phyloP scores from a whole-genome alignment of 2,329 filamentous ascomycete genomes.

The Ascocoryne sarcoides region DNA sequence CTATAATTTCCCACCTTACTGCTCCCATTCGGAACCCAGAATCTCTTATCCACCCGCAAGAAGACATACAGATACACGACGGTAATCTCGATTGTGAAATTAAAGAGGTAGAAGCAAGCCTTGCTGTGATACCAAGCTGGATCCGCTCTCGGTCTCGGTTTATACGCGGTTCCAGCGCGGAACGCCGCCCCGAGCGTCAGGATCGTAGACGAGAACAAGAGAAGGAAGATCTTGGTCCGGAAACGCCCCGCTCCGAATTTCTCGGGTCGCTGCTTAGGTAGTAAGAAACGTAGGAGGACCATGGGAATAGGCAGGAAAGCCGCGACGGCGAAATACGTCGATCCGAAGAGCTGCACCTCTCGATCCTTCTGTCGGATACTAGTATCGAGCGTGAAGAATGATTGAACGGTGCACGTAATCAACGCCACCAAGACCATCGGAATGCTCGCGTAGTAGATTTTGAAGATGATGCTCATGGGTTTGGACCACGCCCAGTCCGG shows the following conservation, averaged over 20 bases:
- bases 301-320: constrained; percentile 59
- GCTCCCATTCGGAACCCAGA: constrained; percentile 65
- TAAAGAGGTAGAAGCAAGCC: constrained; percentile 71
- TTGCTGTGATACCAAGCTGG: constrained; percentile 65
- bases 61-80: constrained; percentile 60
- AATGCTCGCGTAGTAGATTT: constrained; percentile 49
- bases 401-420: constrained; percentile 55
- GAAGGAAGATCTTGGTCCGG: constrained; percentile 55
- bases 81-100: constrained; percentile 65
- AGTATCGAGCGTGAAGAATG: constrained; percentile 55
- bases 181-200: constrained; percentile 63
- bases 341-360: constrained; percentile 54
- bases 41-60: constrained; percentile 63
- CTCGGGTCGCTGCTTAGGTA: constrained; percentile 40
- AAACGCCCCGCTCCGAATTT: constrained; percentile 61
- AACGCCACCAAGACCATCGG: constrained; percentile 53
- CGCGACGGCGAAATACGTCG: constrained; percentile 52
- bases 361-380: constrained; percentile 44
- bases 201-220: constrained; percentile 49
- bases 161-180: constrained; percentile 44
- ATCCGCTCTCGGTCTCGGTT: constrained; percentile 36
- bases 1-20: constrained; percentile 42
- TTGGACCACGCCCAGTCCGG: constrained; percentile 62
- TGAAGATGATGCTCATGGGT: constrained; percentile 43
- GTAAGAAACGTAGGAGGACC: constrained; percentile 37